phyloP scores from a whole-genome alignment of 1,284 basidiomycete species.

The Fomitopsis pinicola region DNA sequence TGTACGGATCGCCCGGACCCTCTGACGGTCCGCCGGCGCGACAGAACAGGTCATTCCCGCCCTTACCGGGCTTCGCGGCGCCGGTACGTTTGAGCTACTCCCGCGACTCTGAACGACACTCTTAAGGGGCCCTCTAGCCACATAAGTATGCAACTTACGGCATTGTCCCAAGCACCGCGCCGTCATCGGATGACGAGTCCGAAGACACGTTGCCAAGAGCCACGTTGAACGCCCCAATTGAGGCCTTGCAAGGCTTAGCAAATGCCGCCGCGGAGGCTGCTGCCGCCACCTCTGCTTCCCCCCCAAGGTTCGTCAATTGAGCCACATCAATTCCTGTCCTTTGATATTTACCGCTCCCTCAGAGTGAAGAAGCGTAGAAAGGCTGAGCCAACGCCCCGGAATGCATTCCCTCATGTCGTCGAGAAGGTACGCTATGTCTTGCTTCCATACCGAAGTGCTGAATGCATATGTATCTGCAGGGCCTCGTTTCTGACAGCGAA shows the following conservation, averaged over 20 bases:
- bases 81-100: slow-evolving; percentile 49
- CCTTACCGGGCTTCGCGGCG: slow-evolving; percentile 85
- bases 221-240: slow-evolving; percentile 85
- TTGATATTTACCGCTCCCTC: slow-evolving; percentile 3
- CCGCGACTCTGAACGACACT: neutral
- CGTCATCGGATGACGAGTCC: slow-evolving; percentile 85
- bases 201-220: slow-evolving; percentile 82
- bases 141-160: slow-evolving; percentile 91
- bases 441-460: neutral
- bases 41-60: slow-evolving; percentile 57
- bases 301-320: slow-evolving; percentile 40
- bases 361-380: slow-evolving; percentile 86
- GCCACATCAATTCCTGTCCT: neutral
- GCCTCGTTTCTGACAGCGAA: slow-evolving; percentile 71
- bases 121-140: slow-evolving; percentile 40
- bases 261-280: slow-evolving; percentile 93
- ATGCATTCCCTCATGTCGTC: slow-evolving; percentile 79
- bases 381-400: slow-evolving; percentile 82
- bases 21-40: slow-evolving; percentile 20
- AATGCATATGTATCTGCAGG: slow-evolving; percentile 36
- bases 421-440: slow-evolving; percentile 55
- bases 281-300: slow-evolving; percentile 51
- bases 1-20: slow-evolving; percentile 24
- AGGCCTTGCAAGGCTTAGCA: slow-evolving; percentile 87
- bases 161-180: slow-evolving; percentile 74